Evolutionary conservation across 768 basidiomycete genomes (phyloP), one percentile per base, ranked within the genome.

Genomic region (Psilocybe cyanescens): DNA sequence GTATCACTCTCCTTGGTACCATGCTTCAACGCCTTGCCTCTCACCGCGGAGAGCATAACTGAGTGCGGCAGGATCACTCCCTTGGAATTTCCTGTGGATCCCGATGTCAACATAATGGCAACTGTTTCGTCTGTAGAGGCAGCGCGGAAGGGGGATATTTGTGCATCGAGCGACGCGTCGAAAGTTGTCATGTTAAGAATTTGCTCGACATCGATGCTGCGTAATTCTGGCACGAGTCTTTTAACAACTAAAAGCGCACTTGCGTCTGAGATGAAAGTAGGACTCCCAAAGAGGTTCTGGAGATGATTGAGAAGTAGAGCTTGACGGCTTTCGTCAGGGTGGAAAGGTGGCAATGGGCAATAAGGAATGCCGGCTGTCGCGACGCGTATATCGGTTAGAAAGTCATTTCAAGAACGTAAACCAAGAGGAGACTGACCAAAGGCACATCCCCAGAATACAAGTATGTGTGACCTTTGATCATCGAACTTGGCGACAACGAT

Each of bases 31-130:
- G 54, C 24, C 54, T 55, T 55, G 8, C 37, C 54, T 28, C 24
- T 39, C 16, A 44, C 41, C 14, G 37, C 14, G 14, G 54, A 19
- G 6, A 55, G 17, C 2, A 55, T 8, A 24, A 41, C 28, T 24
- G 54, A 55, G 28, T 55, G 54, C 0, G 37, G 54, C 12, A 55
- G 37, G 3, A 39, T 16, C 17, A 55, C 54, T 8, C 37, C 54
- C 19, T 55, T 55, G 39, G 54, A 55, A 19, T 55, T 55, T 16
- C 54, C 37, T 2, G 54, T 55, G 24, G 54, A 55, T 44, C 54
- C 54, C 3, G 54, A 55, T 39, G 54, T 55, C n/a, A 55, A 37
- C 54, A 55, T 55, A 11, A 55, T 9, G 8, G 37, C 35, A 16
- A 44, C 41, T 3, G 35, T 45, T 4, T 55, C 54, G 12, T 55